Conservation (phyloP, 768 basidiomycete species). For the Lepiota brunneoincarnata region DNA sequence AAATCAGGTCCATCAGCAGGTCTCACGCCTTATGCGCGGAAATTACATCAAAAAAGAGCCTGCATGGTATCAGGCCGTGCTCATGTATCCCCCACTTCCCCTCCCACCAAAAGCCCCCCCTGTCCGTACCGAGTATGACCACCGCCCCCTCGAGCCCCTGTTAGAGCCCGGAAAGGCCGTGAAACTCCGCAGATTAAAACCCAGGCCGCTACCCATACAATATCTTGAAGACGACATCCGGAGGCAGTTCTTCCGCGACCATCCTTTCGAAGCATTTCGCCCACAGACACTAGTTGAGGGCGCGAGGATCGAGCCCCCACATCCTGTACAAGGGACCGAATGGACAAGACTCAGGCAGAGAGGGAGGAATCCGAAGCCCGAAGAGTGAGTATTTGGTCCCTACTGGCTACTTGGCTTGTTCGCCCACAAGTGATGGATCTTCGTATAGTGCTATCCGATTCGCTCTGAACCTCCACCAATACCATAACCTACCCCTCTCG, state of each 20-base stretch:
- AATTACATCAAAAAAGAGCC: conserved; percentile 64
- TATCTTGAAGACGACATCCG: conserved; percentile 88
- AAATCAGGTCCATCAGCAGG: conserved; percentile 85
- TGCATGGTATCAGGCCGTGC: conserved; percentile 81
- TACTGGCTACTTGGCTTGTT: neutral
- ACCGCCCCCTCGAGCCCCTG: conserved; percentile 20
- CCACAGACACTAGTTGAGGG: conserved; percentile 76
- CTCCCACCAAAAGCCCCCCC: conserved; percentile 77
- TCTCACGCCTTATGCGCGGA: conserved; percentile 73
- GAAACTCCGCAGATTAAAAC: conserved; percentile 21
- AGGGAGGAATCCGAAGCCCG: conserved; percentile 77
- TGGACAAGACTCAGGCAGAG: conserved; percentile 86
- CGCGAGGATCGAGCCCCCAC: conserved; percentile 50
- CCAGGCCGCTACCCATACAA: conserved; percentile 48
- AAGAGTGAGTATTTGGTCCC: conserved; percentile 67
- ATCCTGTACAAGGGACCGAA: conserved; percentile 51
- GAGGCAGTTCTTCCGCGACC: conserved; percentile 90
- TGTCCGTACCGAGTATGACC: conserved; percentile 53
- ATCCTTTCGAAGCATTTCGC: conserved; percentile 93
- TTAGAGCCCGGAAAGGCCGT: conserved; percentile 16
- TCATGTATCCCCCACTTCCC: conserved; percentile 84
- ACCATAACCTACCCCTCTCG: conserved; percentile 63
- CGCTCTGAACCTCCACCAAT: conserved; percentile 70
- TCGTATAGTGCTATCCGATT: conserved; percentile 70
- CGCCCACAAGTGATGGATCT: conserved; percentile 13